Evolutionary conservation across 257 asterid species (phyloP), one percentile per base, ranked within the genome.

Genomic region (Penstemon newberryi): DNA sequence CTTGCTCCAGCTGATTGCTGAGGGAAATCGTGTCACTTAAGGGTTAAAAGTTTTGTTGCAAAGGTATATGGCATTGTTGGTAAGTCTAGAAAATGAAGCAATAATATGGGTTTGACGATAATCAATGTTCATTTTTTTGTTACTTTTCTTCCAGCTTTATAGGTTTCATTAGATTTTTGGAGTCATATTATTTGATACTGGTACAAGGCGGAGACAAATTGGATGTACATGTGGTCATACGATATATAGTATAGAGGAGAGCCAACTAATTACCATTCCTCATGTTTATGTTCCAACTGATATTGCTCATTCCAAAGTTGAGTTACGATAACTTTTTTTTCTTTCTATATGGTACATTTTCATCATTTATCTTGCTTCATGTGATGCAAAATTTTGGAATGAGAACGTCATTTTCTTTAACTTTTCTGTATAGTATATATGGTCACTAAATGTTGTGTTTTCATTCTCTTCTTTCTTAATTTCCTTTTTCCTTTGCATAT

Each of bases 11-110:
- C 66, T 97, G 75, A 86, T 94, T 74, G 88, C 89, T 47, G 99
- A 94, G 84, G 97, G 99, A 33, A 94, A 94, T 79, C 90, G 96
- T 77, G 96, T 96, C 55, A 94, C 97, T 4, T 97, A 97, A 68
- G 97, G 99, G 39, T 83, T 94, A 71, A 84, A 73, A 15, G 18
- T 70, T 87, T 89, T 70, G 96, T 89, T 38, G 95, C 91, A 76
- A 91, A 94, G 86, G 96, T 91, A 46, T 94, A 94, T 82, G 99
- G 99, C 84, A 94, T 94, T 77, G 97, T 83, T 53, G 99, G 97
- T 94, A 73, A 80, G 96, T 79, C 63, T 50, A 44, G 66, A 55
- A 57, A 70, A 53, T 50, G 73, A 65, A 56, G 44, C 38, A 12
- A 19, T 63, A 38, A 10, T 46, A 63, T 67, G 80, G 51, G 68